These are phyloP conservation scores for Leccinum rimulosum DNA, from an alignment of 768 basidiomycete genomes.

Conservation along the genomic window DNA sequence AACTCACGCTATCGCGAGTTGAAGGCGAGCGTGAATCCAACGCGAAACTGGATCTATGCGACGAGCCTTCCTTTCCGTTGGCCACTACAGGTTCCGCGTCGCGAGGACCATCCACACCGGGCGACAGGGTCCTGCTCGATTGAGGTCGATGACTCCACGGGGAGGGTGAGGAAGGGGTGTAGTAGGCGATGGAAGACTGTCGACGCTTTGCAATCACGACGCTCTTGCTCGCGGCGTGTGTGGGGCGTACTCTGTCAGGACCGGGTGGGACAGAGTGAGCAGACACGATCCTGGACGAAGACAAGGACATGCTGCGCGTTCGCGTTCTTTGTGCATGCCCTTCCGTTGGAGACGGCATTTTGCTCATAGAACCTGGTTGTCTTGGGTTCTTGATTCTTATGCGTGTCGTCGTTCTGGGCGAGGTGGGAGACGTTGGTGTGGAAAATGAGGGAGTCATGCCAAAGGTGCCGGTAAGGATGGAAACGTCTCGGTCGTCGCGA, in stretches of 20 bases:
- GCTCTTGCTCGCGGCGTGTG: conserved; percentile 1
- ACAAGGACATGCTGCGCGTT: conserved; percentile 6
- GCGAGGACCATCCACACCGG: background rate
- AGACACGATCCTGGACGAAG: background rate
- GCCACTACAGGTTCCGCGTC: conserved; percentile 1
- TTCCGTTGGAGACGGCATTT: background rate
- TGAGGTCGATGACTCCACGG: conserved; percentile 19
- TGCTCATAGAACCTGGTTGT: conserved; percentile 1
- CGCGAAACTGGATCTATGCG: conserved; percentile 22
- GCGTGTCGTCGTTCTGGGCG: conserved; percentile 11
- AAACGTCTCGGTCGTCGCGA: conserved; percentile 2
- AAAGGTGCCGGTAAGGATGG: background rate
- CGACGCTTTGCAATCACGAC: conserved; percentile 13
- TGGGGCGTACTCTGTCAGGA: background rate
- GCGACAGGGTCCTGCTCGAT: conserved; percentile 1
- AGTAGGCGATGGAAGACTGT: conserved; percentile 30
- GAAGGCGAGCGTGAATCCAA: conserved; percentile 15
- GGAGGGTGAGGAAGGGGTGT: conserved; percentile 26
- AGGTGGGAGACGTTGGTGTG: conserved; percentile 20
- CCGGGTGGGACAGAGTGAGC: background rate
- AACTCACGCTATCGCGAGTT: conserved; percentile 19
- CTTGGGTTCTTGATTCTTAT: conserved; percentile 11
- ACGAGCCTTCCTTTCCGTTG: conserved; percentile 12
- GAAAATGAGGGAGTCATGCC: conserved; percentile 12
- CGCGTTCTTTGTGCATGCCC: background rate